Conservation (phyloP, 2,329 filamentous ascomycete genomes). For the Phoma herbarum region DNA sequence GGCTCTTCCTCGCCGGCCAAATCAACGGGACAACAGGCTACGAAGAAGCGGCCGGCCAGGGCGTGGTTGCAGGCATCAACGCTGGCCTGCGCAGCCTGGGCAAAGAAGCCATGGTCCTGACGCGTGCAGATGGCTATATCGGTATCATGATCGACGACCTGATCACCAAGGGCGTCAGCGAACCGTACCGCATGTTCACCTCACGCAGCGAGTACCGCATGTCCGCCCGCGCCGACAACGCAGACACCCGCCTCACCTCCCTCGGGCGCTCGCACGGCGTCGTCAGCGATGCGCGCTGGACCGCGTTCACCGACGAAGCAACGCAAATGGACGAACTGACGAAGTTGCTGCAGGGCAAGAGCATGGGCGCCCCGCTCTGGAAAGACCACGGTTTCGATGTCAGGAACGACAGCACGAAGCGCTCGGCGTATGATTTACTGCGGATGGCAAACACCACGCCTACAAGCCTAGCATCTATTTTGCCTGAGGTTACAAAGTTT, state of each 20-base stretch:
- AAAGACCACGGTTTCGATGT: constrained; percentile 73
- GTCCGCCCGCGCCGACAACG: constrained; percentile 91
- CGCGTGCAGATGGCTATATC: constrained; percentile 90
- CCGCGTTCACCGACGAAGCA: constrained; percentile 70
- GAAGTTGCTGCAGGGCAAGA: constrained; percentile 65
- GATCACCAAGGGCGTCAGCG: constrained; percentile 93
- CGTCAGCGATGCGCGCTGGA: constrained; percentile 82
- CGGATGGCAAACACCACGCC: constrained; percentile 66
- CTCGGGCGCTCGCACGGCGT: constrained; percentile 80
- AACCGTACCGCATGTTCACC: constrained; percentile 99
- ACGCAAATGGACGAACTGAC: constrained; percentile 73
- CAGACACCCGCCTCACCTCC: constrained; percentile 83
- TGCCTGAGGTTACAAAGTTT: constrained; percentile 67
- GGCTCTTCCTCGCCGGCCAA: constrained; percentile 91
- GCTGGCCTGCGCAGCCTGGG: constrained; percentile 81
- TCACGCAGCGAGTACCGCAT: constrained; percentile 95
- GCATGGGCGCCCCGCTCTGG: constrained; percentile 72
- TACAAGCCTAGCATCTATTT: constrained; percentile 63
- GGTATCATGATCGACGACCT: constrained; percentile 99
- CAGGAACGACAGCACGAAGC: constrained; percentile 70
- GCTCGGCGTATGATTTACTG: constrained; percentile 81
- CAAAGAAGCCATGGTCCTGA: constrained; percentile 72
- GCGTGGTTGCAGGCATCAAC: constrained; percentile 91
- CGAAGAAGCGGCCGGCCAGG: constrained; percentile 95
- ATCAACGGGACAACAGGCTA: constrained; percentile 99